Percentiles rank a stretch among this genome's conserved stretches.
These are phyloP conservation scores for Thinopyrum obtusiflorum DNA, from an alignment of 202 grass and related monocot genomes.

Conservation along the genomic window DNA sequence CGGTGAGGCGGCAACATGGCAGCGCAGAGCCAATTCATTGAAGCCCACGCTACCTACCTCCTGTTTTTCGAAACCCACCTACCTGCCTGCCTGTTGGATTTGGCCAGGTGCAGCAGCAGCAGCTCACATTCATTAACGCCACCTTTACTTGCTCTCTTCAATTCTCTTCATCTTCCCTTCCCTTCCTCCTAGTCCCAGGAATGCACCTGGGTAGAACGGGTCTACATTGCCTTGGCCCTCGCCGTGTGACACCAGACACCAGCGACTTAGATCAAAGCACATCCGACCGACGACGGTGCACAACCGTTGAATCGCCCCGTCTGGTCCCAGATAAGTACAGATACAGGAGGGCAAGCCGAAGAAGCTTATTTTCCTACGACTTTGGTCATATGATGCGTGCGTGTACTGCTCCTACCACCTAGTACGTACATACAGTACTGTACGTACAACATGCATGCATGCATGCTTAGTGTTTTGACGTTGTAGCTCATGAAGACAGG, in stretches of 20 bases:
- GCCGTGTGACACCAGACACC: not conserved
- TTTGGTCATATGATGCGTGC: not conserved
- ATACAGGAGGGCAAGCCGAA: not conserved
- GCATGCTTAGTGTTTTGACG: not conserved
- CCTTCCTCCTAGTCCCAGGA: not conserved
- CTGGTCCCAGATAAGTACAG: not conserved
- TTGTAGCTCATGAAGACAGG: not conserved
- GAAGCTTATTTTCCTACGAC: not conserved
- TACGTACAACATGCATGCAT: not conserved
- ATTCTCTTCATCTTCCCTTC: not conserved
- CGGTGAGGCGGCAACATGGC: not conserved
- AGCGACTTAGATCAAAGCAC: not conserved
- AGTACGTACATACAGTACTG: not conserved
- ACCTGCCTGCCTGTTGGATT: not conserved
- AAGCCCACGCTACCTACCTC: constrained; percentile 14
- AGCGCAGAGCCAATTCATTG: constrained; percentile 28
- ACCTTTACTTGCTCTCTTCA: constrained; percentile 14
- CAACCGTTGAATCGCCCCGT: not conserved
- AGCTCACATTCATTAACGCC: constrained; percentile 6
- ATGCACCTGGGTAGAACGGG: not conserved
- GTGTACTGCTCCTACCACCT: not conserved
- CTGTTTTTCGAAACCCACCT: constrained; percentile 14
- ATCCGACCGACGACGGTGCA: not conserved
- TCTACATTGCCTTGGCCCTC: not conserved
- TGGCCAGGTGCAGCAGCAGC: not conserved